Base-by-base conservation (phyloP, 169 alveolate species). In the Cryptosporidium sp. region DNA sequence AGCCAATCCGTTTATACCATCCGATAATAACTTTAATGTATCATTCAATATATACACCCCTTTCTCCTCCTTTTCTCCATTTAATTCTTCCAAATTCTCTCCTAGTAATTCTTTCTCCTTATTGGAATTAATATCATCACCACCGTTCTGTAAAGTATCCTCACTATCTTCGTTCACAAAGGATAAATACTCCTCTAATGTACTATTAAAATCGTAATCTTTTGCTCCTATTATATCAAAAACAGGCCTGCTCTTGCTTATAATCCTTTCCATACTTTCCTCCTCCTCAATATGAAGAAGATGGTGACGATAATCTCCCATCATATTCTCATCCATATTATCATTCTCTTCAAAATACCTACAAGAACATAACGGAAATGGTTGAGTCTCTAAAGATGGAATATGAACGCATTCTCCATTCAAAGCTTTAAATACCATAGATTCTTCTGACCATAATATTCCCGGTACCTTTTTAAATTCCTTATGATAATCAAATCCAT, bases 361-460 rank as follows among this genome's bases (percentile, higher is more conserved):
- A 62, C 89, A 80, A 33, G 89, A 62, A 65, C 89, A 80, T 31
- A 80, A 29, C 8, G 89, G 89, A 62, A 62, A 80, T 29, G 89
- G 89, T 35, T 80, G 89, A 16, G 73, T 43, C 41, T 41, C 68
- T 31, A 65, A 65, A 41, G 89, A 80, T 29, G 89, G 89, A 4
- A 80, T 80, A 48, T 80, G 89, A 29, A 73, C 62, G 16, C 68
- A 33, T 10, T 73, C 71, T 9, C 50, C 58, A 14, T n/a, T n/a
- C 6, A 50, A 48, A 3, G 0, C 21, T 3, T 26, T 29, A 43
- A 33, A 12, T 12, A 59, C 2, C 35, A 41, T 50, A n/a, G 65
- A 59, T 12, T 65, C 89, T 16, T 61, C 69, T 14, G 69, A 6
- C 89, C 89, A 80, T 5, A 65, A 48, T 31, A 29, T 50, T 21